Evolutionary conservation across 192 early-diverging fungal genomes (phyloP).

Genomic region (Entomortierella beljakovae): DNA sequence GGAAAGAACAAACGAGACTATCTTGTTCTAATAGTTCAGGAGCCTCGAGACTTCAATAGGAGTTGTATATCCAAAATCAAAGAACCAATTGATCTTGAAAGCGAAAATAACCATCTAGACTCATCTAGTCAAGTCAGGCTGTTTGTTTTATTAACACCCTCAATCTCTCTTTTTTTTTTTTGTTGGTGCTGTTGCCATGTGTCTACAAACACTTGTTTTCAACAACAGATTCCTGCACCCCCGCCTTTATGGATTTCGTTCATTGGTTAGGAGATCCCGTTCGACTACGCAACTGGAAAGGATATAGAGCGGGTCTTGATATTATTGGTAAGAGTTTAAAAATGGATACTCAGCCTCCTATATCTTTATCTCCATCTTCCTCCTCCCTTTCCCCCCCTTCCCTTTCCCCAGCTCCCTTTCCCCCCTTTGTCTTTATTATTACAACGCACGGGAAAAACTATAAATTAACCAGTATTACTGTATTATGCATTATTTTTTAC

Average conservation of each 20-base stretch:
- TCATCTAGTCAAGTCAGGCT: too few relatives aligned
- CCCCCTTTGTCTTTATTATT: not conserved
- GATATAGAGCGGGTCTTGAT: slow-evolving; percentile 78
- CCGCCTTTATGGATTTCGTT: slow-evolving; percentile 72
- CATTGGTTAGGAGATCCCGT: slow-evolving; percentile 78
- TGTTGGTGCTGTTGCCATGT: too few relatives aligned
- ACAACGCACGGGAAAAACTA: not conserved
- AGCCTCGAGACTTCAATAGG: too few relatives aligned
- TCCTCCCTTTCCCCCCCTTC: not conserved
- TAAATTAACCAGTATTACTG: not conserved
- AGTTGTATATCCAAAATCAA: too few relatives aligned
- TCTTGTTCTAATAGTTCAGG: too few relatives aligned
- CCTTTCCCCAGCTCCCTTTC: too few relatives aligned
- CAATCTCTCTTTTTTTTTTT: not conserved
- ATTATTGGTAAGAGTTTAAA: slow-evolving; percentile 57
- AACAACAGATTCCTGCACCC: slow-evolving; percentile 62
- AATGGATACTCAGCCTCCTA: not conserved
- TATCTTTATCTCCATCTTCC: not conserved
- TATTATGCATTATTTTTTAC: not conserved
- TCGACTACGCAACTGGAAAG: slow-evolving; percentile 74
- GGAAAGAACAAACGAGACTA: too few relatives aligned
- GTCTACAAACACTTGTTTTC: too few relatives aligned
- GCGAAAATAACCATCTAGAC: too few relatives aligned
- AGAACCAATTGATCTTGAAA: too few relatives aligned
- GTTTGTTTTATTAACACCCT: too few relatives aligned